Evolutionary conservation across 768 basidiomycete species (phyloP), one percentile per base, ranked within the genome.

Genomic region (Pleurotus giganteus): DNA sequence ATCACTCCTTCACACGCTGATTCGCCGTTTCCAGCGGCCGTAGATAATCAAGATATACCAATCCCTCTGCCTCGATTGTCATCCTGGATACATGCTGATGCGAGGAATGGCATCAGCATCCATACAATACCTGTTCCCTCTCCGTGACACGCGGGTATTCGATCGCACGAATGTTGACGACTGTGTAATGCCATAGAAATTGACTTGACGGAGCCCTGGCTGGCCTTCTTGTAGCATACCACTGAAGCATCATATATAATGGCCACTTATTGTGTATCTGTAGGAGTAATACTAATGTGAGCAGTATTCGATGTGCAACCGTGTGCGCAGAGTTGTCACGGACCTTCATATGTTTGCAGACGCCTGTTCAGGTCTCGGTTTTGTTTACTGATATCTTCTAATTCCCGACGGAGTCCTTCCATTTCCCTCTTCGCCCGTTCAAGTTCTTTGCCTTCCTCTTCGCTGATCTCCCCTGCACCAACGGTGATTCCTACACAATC

Each of bases 401-500:
- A 66, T 26, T 78, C 76, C n/a, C 59, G 58, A 55, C 70, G 72
- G 9, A 69, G 69, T 15, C 73, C 66, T 58, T 73, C 74, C 2
- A 91, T 73, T 58, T 83, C 73, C 54, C 68, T 65, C 58, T 74
- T 75, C 0, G 79, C 79, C 23, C 78, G 72, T 29, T 69, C 73
- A 1, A 90, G 74, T 23, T 77, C 73, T 57, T 79, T 74, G 4
- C 69, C 66, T 1, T 70, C 68, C 42, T 80, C 76, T 64, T 88
- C 89, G 56, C 80, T 78, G 3, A 91, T 56, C 63, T 91, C 88
- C 11, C 83, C 86, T 1, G 87, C 83, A 11, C 89, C 86, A 39
- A 91, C 82, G 2, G 89, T 83, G 31, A 93, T 80, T 39, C 89
- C 89, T 89, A 58, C 50, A 32, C 36, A 47, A 21, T 55, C 34